Evolutionary conservation across 73 alveolate genomes (phyloP), one percentile per base, ranked within the genome.

Genomic region (Paramecium pentaurelia): DNA sequence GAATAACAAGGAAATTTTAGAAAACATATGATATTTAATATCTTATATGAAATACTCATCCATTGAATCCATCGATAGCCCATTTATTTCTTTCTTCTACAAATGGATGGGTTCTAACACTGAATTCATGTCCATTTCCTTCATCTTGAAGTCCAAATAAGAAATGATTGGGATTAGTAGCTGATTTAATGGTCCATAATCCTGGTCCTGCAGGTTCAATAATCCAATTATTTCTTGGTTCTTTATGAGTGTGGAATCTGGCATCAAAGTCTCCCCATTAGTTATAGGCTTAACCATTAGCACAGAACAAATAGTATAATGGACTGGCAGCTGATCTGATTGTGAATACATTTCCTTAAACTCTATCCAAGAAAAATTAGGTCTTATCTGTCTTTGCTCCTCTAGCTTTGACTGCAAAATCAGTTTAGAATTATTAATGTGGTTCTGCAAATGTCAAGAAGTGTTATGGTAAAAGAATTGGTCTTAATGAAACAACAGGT

Each of bases 41-140:
- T 18, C 22, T 54, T 20, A 54, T 54, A 5, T 54, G 32, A 3
- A 20, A 54, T 54, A 54, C 28, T 64, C 84, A 64, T 64, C 84
- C 84, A 5, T 64, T 25, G 49, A 73, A 73, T 73, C 87, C 87
- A 42, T 30, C 86, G 20, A 87, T 60, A 10, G 71, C 20, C 88
- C 83, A 87, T 64, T 8, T 32, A 58, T 87, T 87, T 87, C 93
- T 87, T 4, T 87, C 60, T 42, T 87, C 93, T 14, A 28, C 51
- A 47, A 22, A 68, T 27, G 93, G 77, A 68, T 87, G 93, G 14
- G 93, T 64, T 87, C 93, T 87, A 32, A 87, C 77, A 68, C 34
- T 86, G 58, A 87, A 87, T 73, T 34, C 87, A 14, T 73, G 47
- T 0, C 60, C 58, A 40, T 73, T 73, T 36, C 87, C 87, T 73